These are phyloP conservation scores for Lactifluus echinatus DNA, from an alignment of 768 basidiomycete genomes.

Conservation along the genomic window DNA sequence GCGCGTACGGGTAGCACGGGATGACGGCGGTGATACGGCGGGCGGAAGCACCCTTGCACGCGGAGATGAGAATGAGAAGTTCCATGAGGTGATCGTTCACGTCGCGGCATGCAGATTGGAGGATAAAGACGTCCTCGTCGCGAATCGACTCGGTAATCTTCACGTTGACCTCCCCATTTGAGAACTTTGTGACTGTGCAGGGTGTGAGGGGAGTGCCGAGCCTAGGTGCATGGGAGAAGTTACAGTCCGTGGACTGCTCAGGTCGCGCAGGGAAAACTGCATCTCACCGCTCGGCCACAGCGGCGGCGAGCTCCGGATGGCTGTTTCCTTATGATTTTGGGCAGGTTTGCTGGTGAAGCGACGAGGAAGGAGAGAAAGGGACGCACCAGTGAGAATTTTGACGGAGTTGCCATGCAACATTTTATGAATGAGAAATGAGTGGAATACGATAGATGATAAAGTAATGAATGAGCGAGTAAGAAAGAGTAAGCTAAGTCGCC, in stretches of 20 bases:
- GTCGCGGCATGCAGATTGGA: slow-evolving; percentile 83
- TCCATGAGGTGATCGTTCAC: slow-evolving; percentile 98
- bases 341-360: slow-evolving; percentile 16
- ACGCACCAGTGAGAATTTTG: slow-evolving; percentile 62
- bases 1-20: slow-evolving; percentile 93
- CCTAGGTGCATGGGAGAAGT: slow-evolving; percentile 43
- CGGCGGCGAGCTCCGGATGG: slow-evolving; percentile 93
- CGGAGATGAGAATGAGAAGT: slow-evolving; percentile 95
- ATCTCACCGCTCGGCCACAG: slow-evolving; percentile 95
- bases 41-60: slow-evolving; percentile 94
- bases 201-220: slow-evolving; percentile 83
- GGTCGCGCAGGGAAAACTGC: slow-evolving; percentile 29
- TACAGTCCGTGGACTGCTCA: slow-evolving; percentile 41
- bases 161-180: slow-evolving; percentile 92
- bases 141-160: slow-evolving; percentile 93
- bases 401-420: slow-evolving; percentile 83
- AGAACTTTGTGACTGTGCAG: slow-evolving; percentile 82
- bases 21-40: slow-evolving; percentile 95
- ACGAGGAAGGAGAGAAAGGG: not conserved
- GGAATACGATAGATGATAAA: not conserved
- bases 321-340: slow-evolving; percentile 73
- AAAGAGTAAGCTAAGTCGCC: not conserved
- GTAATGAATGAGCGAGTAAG: not conserved
- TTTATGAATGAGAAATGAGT: slow-evolving; percentile 17
- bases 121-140: slow-evolving; percentile 98